These are phyloP conservation scores for Apiotrichum laibachii DNA, from an alignment of 1,284 basidiomycete genomes.

Conservation along the genomic window DNA sequence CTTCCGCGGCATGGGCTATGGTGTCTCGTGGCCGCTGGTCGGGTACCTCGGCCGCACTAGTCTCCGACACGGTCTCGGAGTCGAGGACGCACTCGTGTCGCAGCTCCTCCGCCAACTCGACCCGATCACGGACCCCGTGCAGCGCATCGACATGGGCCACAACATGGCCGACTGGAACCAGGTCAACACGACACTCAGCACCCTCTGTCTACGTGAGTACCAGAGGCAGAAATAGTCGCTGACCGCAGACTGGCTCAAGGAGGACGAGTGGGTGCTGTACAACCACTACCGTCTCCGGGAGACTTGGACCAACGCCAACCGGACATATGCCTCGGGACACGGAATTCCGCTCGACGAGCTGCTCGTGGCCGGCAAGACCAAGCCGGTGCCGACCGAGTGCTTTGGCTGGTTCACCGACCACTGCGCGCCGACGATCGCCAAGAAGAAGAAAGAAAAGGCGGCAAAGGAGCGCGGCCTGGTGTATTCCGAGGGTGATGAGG, in stretches of 20 bases:
- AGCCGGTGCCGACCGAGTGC: not conserved
- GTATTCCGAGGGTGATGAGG: too few relatives aligned
- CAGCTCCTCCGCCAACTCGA: constrained; percentile 51
- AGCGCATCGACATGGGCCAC: constrained; percentile 50
- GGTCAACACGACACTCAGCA: constrained; percentile 42
- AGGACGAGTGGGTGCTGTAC: constrained; percentile 46
- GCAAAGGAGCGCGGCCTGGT: too few relatives aligned
- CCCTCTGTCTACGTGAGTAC: constrained; percentile 50
- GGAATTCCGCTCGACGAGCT: constrained; percentile 37
- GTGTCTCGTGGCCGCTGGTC: constrained; percentile 52
- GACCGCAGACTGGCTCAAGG: constrained; percentile 47
- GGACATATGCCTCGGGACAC: constrained; percentile 38
- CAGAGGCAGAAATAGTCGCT: not conserved
- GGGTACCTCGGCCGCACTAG: constrained; percentile 51
- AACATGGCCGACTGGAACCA: constrained; percentile 54
- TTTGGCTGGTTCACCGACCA: not conserved
- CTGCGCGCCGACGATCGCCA: not conserved
- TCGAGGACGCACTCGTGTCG: constrained; percentile 52
- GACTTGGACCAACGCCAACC: constrained; percentile 40
- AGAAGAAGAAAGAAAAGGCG: too few relatives aligned
- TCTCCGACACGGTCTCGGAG: constrained; percentile 48
- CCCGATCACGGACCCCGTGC: constrained; percentile 46
- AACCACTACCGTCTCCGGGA: constrained; percentile 37
- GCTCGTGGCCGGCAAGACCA: constrained; percentile 37
- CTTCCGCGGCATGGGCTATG: constrained; percentile 53